Evolutionary conservation across 2,329 filamentous ascomycete species (phyloP), one percentile per base, ranked within the genome.

Genomic region (Magnaporthiopsis poae): DNA sequence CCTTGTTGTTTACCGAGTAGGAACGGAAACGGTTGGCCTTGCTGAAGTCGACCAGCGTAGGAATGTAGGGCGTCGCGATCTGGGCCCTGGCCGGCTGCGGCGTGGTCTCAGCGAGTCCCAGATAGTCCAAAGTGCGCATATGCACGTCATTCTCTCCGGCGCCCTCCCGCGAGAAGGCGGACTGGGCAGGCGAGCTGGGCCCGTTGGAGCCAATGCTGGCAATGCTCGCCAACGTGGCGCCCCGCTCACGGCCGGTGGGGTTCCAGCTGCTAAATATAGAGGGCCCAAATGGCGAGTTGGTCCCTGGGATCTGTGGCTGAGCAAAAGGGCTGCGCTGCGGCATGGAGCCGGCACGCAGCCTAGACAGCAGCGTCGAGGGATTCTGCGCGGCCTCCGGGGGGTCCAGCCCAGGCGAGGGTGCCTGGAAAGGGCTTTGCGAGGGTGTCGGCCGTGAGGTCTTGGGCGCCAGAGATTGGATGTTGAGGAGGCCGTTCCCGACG

Each of bases 1-100:
- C 94, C 78, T 96, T 97, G 66, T 96, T 96, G 77, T 99, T 99
- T 70, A 99, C 95, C 0, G 95, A 99, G 77, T 97, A 98, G 1
- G 95, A 99, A 62, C 95, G 88, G 82, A 98, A 96, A 65, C 95
- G 88, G 76, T 90, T 98, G 61, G 89, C 84, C 74, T 86, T 90
- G 70, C 88, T 89, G 70, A 91, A 85, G 74, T 91, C 89, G 69
- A 88, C 88, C 68, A 94, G 81, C 73, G 90, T 90, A 61, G 89
- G 88, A 46, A 94, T 82, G 70, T 92, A 90, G 2, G 90, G 88
- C 11, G 90, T 88, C 60, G 88, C 88, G 69, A 96, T 80, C 69
- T 88, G 89, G 63, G 90, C 89, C 69, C 88, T 86, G 68, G 86
- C 82, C 65, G 91, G 89, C 74, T 96, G 92, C 27, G 95, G 94